These are phyloP conservation scores for Bassia scoparia DNA, from an alignment of 148 eudicot genomes.

Conservation along the genomic window DNA sequence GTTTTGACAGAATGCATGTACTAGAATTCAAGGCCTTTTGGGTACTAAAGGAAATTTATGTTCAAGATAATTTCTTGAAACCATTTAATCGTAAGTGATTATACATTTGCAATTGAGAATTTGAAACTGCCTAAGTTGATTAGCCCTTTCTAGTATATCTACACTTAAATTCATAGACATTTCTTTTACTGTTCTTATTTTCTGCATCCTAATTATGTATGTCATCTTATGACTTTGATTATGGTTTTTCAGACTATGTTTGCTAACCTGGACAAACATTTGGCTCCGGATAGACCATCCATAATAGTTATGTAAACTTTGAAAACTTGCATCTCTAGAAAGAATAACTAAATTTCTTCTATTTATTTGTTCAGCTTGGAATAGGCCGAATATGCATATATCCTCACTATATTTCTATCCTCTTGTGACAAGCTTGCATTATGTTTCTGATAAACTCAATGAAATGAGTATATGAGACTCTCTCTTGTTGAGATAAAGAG, in stretches of 20 bases:
- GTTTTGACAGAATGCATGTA: too few species aligned
- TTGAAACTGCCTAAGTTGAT: too few species aligned
- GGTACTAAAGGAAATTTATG: too few species aligned
- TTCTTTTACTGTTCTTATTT: not conserved
- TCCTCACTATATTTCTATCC: not conserved
- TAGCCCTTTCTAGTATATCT: too few species aligned
- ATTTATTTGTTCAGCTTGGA: not conserved
- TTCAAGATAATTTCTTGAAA: too few species aligned
- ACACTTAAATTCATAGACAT: too few species aligned
- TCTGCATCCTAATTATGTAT: not conserved
- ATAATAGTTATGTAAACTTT: constrained; percentile 75
- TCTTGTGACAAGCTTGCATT: too few species aligned
- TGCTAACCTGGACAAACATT: constrained; percentile 69
- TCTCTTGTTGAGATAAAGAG: not conserved
- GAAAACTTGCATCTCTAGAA: not conserved
- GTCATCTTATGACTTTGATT: constrained; percentile 12
- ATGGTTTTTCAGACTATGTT: constrained; percentile 63
- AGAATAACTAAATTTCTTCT: not conserved
- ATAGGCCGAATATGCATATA: too few species aligned
- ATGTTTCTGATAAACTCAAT: not conserved
- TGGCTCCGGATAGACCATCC: constrained; percentile 84
- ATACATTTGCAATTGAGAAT: too few species aligned
- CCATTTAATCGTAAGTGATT: too few species aligned
- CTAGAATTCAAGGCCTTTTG: too few species aligned
- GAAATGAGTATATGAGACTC: not conserved